Conservation (phyloP, 2,329 filamentous ascomycete genomes). For the Diaporthe citriasiana region DNA sequence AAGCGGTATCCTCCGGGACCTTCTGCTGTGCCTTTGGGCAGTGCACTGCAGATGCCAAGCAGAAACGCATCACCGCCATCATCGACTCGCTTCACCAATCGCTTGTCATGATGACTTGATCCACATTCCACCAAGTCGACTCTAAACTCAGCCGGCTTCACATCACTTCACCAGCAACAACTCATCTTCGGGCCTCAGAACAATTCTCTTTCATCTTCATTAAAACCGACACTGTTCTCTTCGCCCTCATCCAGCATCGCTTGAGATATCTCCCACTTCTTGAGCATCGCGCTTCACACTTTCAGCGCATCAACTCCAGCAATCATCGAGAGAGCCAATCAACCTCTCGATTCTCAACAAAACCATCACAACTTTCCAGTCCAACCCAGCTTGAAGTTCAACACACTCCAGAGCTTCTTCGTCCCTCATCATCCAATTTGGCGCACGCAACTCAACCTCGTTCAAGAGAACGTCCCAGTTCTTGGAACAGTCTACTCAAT, state of each 20-base stretch:
- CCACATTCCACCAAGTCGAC: neutral
- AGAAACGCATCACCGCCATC: constrained; percentile 27
- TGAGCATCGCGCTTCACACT: constrained; percentile 7
- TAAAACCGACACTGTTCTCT: neutral
- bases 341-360: constrained; percentile 1
- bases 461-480: neutral
- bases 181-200: neutral
- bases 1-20: constrained; percentile 39
- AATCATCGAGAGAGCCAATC: neutral
- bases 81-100: constrained; percentile 18
- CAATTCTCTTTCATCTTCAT: neutral
- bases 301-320: constrained; percentile 3
- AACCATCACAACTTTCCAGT: neutral
- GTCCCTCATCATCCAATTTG: neutral
- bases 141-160: neutral
- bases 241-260: neutral
- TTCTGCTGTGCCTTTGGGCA: constrained; percentile 32
- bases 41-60: constrained; percentile 32
- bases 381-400: constrained; percentile 2
- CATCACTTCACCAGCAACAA: neutral
- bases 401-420: constrained; percentile 6
- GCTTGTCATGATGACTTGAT: neutral
- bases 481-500: neutral
- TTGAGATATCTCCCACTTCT: constrained; percentile 12
- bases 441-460: neutral